A percentile compares a stretch with the other conserved stretches of the same genome.
Evolutionary conservation across 2,329 filamentous ascomycete species (phyloP).

Genomic region (Neonectria coccinea): DNA sequence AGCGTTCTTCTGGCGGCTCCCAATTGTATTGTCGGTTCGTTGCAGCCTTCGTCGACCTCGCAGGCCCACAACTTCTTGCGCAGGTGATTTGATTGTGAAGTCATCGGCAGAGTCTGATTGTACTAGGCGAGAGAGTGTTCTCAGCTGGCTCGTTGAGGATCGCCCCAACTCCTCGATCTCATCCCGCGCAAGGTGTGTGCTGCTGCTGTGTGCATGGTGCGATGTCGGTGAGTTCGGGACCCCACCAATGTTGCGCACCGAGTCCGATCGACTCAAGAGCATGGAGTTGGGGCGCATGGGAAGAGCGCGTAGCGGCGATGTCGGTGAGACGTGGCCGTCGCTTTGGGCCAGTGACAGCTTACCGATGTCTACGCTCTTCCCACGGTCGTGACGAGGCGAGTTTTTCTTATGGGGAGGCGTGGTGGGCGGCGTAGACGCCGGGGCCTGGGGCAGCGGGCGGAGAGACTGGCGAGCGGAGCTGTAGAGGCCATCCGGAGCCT

Average conservation of each 20-base stretch:
- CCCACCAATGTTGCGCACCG: conserved; percentile 55
- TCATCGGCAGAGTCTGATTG: conserved; percentile 81
- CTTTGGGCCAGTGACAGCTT: conserved; percentile 63
- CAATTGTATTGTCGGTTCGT: conserved; percentile 68
- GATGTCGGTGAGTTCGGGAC: conserved; percentile 49
- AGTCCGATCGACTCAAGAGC: conserved; percentile 69
- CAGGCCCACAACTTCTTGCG: conserved; percentile 88
- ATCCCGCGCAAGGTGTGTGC: conserved; percentile 67
- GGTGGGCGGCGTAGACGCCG: conserved; percentile 59
- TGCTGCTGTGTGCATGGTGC: conserved; percentile 46
- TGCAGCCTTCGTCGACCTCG: conserved; percentile 87
- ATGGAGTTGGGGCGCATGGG: conserved; percentile 69
- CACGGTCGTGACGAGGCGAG: conserved; percentile 62
- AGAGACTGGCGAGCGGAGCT: conserved; percentile 80
- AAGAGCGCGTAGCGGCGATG: conserved; percentile 56
- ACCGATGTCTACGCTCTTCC: conserved; percentile 73
- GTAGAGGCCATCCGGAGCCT: conserved; percentile 73
- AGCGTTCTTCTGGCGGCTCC: conserved; percentile 59
- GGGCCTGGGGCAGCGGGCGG: conserved; percentile 77
- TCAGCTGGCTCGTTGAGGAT: conserved; percentile 89
- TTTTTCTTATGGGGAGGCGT: conserved; percentile 54
- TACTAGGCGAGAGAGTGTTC: conserved; percentile 86
- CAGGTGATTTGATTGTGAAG: conserved; percentile 80
- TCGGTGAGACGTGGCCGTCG: conserved; percentile 56
- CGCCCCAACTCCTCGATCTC: conserved; percentile 86